These are phyloP conservation scores for Oleoguttula mirabilis DNA, from an alignment of 495 filamentous ascomycete species.

Conservation along the genomic window DNA sequence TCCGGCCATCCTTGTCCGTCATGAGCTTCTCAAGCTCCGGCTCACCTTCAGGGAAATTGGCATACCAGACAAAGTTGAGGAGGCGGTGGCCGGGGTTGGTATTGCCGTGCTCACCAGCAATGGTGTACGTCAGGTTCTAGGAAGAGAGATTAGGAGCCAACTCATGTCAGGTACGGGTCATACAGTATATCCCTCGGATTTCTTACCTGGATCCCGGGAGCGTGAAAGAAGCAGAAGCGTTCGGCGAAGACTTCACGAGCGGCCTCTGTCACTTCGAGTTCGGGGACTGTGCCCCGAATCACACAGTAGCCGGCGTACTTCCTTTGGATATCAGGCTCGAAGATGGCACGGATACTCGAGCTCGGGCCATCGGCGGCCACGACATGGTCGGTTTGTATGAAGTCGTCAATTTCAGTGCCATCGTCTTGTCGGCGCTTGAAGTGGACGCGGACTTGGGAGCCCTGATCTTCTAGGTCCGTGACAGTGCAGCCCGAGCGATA, in stretches of 20 bases:
- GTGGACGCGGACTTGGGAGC: constrained; percentile 28
- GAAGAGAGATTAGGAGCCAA: constrained; percentile 19
- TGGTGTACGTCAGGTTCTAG: constrained; percentile 41
- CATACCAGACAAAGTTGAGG: constrained; percentile 49
- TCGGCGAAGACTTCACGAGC: constrained; percentile 24
- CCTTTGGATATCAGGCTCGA: constrained; percentile 35
- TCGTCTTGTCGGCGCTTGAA: constrained; percentile 32
- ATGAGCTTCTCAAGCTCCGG: constrained; percentile 39
- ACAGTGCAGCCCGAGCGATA: constrained; percentile 40
- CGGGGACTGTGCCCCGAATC: constrained; percentile 40
- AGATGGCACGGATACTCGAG: constrained; percentile 39
- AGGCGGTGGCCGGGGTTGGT: constrained; percentile 37
- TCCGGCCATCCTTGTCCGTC: constrained; percentile 39
- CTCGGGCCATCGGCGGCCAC: constrained; percentile 46
- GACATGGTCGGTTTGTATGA: constrained; percentile 34
- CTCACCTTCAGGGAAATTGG: constrained; percentile 38
- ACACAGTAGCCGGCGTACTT: constrained; percentile 48
- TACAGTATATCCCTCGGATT: no score
- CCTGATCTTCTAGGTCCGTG: constrained; percentile 32
- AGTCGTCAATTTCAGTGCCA: constrained; percentile 27
- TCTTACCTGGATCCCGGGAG: constrained; percentile 8
- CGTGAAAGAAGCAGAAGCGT: constrained; percentile 38
- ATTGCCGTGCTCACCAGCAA: constrained; percentile 39
- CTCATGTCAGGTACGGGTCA: no score
- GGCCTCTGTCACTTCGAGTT: constrained; percentile 27